Conservation (phyloP, 192 early-diverging fungal species). For the Backusella westeae region DNA sequence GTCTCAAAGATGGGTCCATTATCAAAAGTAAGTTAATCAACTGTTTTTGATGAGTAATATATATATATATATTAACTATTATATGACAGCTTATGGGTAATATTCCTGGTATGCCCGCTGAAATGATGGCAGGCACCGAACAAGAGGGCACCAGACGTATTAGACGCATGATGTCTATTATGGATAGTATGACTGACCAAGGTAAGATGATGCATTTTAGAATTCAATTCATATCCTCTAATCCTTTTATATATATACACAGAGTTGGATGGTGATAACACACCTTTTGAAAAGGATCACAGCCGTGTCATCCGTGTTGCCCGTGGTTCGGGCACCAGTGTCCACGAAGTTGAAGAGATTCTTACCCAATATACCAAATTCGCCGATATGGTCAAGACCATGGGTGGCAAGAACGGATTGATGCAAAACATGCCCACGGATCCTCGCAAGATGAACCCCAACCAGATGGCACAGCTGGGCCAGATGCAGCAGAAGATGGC, state of each 20-base stretch:
- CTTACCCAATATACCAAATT: constrained; percentile 74
- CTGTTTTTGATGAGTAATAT: too few species aligned
- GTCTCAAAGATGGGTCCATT: constrained; percentile 91
- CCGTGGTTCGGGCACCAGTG: constrained; percentile 79
- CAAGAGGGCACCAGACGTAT: constrained; percentile 60
- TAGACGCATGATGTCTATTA: constrained; percentile 81
- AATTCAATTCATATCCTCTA: neutral
- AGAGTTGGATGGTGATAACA: constrained; percentile 87
- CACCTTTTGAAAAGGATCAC: constrained; percentile 73
- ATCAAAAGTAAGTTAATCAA: constrained; percentile 65
- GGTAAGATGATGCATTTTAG: constrained; percentile 12
- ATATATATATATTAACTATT: too few species aligned
- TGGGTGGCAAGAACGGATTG: constrained; percentile 89
- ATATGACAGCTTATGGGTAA: constrained; percentile 53
- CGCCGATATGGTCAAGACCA: constrained; percentile 85
- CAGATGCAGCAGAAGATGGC: constrained; percentile 71
- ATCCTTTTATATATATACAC: neutral
- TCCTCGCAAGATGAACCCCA: constrained; percentile 51
- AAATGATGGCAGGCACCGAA: constrained; percentile 57
- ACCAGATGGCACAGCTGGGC: constrained; percentile 58
- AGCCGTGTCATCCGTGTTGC: constrained; percentile 77
- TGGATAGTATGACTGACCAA: constrained; percentile 93
- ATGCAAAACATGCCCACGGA: constrained; percentile 62
- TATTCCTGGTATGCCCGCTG: constrained; percentile 72
- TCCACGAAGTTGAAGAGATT: constrained; percentile 83